These are phyloP conservation scores for Dioszegia aurantiaca DNA, from an alignment of 768 basidiomycete species.

Conservation along the genomic window DNA sequence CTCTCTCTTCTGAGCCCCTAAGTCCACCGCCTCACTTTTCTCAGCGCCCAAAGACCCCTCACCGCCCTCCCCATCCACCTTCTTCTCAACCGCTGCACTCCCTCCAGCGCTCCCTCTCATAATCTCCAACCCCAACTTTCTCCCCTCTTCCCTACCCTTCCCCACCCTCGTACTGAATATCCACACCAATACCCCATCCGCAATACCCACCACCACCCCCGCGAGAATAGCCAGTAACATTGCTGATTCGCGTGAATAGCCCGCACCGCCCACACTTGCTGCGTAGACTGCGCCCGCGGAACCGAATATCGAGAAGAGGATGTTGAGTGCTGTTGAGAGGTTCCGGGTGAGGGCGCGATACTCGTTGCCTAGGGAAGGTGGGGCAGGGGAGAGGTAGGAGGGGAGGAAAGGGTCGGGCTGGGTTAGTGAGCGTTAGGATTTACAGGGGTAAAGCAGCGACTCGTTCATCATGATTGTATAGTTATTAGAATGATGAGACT, in stretches of 20 bases:
- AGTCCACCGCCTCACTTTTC: no score
- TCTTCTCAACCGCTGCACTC: not conserved
- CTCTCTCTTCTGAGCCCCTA: not conserved
- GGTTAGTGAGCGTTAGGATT: no score
- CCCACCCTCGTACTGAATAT: constrained; percentile 24
- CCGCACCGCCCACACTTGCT: constrained; percentile 28
- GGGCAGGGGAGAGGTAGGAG: constrained; percentile 27
- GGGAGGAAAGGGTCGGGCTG: constrained; percentile 38
- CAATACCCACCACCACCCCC: constrained; percentile 33
- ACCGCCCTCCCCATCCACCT: not conserved
- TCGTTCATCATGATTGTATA: not conserved
- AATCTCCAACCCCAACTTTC: constrained; percentile 14
- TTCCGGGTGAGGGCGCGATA: constrained; percentile 27
- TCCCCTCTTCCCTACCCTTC: constrained; percentile 16
- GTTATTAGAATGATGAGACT: not conserved
- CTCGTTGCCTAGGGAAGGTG: constrained; percentile 28
- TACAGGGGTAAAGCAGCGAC: no score
- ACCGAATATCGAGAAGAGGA: constrained; percentile 45
- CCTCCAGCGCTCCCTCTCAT: constrained; percentile 11
- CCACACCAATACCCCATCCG: constrained; percentile 37
- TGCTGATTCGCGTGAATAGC: constrained; percentile 29
- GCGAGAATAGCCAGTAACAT: constrained; percentile 31
- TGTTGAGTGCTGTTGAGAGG: constrained; percentile 37
- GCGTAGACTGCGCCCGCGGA: constrained; percentile 38
- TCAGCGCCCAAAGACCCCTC: not conserved